These are phyloP conservation scores for Aspergillus quadrilineatus DNA, from an alignment of 2,329 filamentous ascomycete species.

Conservation along the genomic window DNA sequence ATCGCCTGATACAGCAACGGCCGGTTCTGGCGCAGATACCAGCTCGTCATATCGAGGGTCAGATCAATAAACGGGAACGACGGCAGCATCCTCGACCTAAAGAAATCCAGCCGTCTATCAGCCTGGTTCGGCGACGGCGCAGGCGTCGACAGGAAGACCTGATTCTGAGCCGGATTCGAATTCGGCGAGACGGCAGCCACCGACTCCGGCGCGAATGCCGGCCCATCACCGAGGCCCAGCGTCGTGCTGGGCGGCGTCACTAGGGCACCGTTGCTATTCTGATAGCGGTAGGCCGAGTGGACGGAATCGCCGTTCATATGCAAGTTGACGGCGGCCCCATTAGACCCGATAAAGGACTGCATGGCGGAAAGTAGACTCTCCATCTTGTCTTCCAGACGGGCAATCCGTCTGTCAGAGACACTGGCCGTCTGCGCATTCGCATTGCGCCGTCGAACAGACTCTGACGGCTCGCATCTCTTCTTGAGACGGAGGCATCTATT, in stretches of 20 bases:
- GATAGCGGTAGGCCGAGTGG: slow-evolving; percentile 2
- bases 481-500: slow-evolving; percentile 37
- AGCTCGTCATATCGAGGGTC: slow-evolving; percentile 25
- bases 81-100: slow-evolving; percentile 37
- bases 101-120: slow-evolving; percentile 27
- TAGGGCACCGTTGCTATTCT: background rate
- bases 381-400: slow-evolving; percentile 37
- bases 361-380: slow-evolving; percentile 33
- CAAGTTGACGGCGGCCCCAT: background rate
- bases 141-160: background rate
- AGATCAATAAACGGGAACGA: slow-evolving; percentile 38
- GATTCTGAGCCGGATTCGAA: background rate
- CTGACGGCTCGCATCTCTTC: slow-evolving; percentile 36
- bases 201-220: background rate
- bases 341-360: slow-evolving; percentile 24
- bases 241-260: background rate
- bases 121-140: slow-evolving; percentile 14
- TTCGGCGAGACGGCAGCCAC: slow-evolving; percentile 8
- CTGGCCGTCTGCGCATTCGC: slow-evolving; percentile 20
- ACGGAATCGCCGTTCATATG: slow-evolving; percentile 6
- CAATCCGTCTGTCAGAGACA: slow-evolving; percentile 34
- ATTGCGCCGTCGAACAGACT: slow-evolving; percentile 34
- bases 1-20: slow-evolving; percentile 42
- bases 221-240: slow-evolving; percentile 1
- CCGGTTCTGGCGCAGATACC: slow-evolving; percentile 32